Evolutionary conservation across 495 filamentous ascomycete species (phyloP), one percentile per base, ranked within the genome.

Genomic region (Podospora didyma): DNA sequence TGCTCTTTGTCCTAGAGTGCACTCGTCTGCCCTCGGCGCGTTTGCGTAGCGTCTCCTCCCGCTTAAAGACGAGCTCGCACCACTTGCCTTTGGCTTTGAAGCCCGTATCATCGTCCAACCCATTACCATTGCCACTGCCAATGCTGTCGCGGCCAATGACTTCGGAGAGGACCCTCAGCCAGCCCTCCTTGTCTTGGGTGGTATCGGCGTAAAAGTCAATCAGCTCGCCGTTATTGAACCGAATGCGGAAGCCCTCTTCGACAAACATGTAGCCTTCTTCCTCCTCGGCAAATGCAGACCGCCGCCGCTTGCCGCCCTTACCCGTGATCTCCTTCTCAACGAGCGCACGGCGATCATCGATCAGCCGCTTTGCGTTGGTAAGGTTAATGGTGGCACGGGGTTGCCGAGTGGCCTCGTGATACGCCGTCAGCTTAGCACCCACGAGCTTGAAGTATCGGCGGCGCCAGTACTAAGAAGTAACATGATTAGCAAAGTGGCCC

Each of bases 241-340:
- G 90, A 69, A 98, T 93, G 34, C 94, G 89, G 83, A 98, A 98
- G 12, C 95, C 94, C 68, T 97, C 95, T 72, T 98, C 94, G 21
- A 98, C 94, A 63, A 97, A 97, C 91, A 97, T 96, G 75, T 97
- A 98, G 47, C 95, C 94, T 64, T 98, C 94, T 71, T 97, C 95
- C 64, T 97, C 95, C 70, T 97, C 94, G 7, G 95, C 92, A 63
- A 98, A 98, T 24, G 89, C 94, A 51, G 90, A 95, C 66, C 94
- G 92, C 35, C 94, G 86, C 21, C 94, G 85, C 60, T 86, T 86
- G 54, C 89, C 88, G 58, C 79, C 81, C 65, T 87, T 87, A 22
- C 85, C 86, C 44, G 79, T 84, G 0, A 86, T 89, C 66, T 91
- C 88, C 54, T 85, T 89, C 59, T 96, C 85, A 6, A 84, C 87